These are phyloP conservation scores for Backusella mclennaniae DNA, from an alignment of 192 early-diverging fungal genomes.

Conservation along the genomic window DNA sequence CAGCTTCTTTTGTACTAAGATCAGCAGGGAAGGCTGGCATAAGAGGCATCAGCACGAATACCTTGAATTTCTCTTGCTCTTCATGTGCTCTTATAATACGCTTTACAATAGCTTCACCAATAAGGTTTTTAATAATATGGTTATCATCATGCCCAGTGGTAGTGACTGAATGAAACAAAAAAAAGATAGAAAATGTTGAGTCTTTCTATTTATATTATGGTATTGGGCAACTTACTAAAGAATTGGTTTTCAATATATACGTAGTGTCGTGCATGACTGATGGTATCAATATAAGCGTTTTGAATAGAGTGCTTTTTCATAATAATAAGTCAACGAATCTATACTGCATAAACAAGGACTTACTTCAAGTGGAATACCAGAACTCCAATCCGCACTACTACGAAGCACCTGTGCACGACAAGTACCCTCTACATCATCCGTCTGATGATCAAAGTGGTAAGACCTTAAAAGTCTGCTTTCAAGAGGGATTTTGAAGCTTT, in stretches of 20 bases:
- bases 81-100: constrained; percentile 70
- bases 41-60: constrained; percentile 82
- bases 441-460: constrained; percentile 44
- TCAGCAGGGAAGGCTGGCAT: constrained; percentile 89
- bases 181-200: not conserved
- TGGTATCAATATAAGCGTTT: constrained; percentile 75
- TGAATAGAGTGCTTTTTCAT: constrained; percentile 62
- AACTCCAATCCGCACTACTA: constrained; percentile 66
- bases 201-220: not conserved
- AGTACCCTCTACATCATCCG: constrained; percentile 53
- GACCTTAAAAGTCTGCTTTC: constrained; percentile 47
- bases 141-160: constrained; percentile 39
- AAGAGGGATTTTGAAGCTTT: constrained; percentile 41
- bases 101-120: constrained; percentile 79
- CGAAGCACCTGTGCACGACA: constrained; percentile 65
- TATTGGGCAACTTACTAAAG: constrained; percentile 56
- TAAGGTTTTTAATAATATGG: constrained; percentile 71
- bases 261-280: constrained; percentile 72
- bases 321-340: not conserved
- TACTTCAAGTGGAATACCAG: constrained; percentile 62
- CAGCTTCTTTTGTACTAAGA: constrained; percentile 69
- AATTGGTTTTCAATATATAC: constrained; percentile 93
- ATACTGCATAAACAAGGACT: not conserved
- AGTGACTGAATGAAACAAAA: constrained; percentile 40
- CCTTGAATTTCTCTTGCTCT: constrained; percentile 67